Conservation (phyloP, 2,329 filamentous ascomycete species). For the Microsporum audouinii region DNA sequence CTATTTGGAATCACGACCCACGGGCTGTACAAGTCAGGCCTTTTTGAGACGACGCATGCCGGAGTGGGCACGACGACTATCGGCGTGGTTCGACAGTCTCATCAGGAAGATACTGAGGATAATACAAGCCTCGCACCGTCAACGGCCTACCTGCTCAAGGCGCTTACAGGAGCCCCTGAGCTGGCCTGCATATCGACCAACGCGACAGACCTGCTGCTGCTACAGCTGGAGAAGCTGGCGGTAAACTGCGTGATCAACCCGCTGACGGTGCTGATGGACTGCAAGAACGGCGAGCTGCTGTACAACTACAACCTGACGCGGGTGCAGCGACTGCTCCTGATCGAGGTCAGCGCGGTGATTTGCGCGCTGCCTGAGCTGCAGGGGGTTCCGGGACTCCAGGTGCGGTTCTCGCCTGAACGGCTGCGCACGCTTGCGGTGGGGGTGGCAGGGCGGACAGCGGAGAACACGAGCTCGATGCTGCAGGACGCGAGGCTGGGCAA, state of each 20-base stretch:
- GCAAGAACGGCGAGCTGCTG: conserved; percentile 59
- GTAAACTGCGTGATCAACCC: conserved; percentile 69
- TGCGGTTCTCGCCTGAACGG: conserved; percentile 50
- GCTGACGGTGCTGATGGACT: conserved; percentile 66
- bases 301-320: conserved; percentile 54
- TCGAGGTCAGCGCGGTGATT: conserved; percentile 64
- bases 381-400: conserved; percentile 47
- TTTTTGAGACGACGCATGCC: conserved; percentile 46
- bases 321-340: conserved; percentile 58
- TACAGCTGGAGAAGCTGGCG: conserved; percentile 68
- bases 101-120: conserved; percentile 10
- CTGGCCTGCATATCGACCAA: conserved; percentile 51
- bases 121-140: conserved; percentile 18
- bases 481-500: conserved; percentile 50
- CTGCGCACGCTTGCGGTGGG: conserved; percentile 49
- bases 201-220: conserved; percentile 52
- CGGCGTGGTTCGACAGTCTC: conserved; percentile 32
- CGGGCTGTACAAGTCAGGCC: conserved; percentile 39
- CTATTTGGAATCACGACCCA: conserved; percentile 58
- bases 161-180: conserved; percentile 50
- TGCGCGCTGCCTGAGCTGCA: conserved; percentile 62
- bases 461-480: conserved; percentile 56
- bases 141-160: conserved; percentile 52
- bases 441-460: conserved; percentile 43
- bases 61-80: conserved; percentile 49